Conservation (phyloP, 805 yeast species). For the Schwanniomyces yamadae region DNA sequence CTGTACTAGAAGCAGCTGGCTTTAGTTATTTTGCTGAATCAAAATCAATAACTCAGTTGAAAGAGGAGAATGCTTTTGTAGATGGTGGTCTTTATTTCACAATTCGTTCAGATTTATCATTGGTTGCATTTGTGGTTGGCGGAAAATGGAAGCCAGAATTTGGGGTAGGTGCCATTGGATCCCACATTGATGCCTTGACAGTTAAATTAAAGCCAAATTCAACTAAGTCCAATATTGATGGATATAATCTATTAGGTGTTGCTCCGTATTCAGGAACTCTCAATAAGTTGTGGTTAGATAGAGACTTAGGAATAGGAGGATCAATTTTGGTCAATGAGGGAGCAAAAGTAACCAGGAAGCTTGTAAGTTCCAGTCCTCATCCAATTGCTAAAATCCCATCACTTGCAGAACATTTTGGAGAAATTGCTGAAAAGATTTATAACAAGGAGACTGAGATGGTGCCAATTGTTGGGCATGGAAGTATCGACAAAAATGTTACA, state of each 20-base stretch:
- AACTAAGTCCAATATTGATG: conserved; percentile 58
- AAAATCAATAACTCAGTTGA: conserved; percentile 11
- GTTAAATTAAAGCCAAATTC: conserved; percentile 72
- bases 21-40: conserved; percentile 28
- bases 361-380: conserved; percentile 59
- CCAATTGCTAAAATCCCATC: conserved; percentile 83
- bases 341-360: conserved; percentile 38
- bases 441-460: conserved; percentile 75
- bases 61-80: neutral
- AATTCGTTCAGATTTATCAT: conserved; percentile 62
- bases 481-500: conserved; percentile 40
- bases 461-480: conserved; percentile 69
- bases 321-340: conserved; percentile 53
- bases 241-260: conserved; percentile 75
- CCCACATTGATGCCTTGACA: conserved; percentile 75
- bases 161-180: conserved; percentile 69
- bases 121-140: conserved; percentile 73
- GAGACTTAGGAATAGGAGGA: conserved; percentile 86
- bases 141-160: conserved; percentile 58
- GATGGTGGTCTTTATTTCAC: conserved; percentile 38
- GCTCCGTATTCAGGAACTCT: conserved; percentile 82
- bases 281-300: conserved; percentile 70
- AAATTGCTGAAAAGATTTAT: conserved; percentile 64
- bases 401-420: conserved; percentile 85
- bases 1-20: conserved; percentile 23